Conservation (phyloP, 345 rosid genomes). For the Microcos paniculata region DNA sequence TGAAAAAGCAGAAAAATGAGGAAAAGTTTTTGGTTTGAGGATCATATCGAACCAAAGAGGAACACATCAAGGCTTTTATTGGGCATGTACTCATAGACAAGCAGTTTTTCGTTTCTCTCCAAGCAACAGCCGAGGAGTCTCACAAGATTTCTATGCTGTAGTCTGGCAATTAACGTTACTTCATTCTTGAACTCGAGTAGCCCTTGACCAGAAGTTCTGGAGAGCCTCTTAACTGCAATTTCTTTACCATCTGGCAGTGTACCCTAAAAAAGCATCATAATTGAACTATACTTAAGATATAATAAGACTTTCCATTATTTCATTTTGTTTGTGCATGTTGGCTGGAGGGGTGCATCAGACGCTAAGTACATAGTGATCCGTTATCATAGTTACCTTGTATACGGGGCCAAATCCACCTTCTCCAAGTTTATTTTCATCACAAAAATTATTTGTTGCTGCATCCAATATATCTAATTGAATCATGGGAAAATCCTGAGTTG, state of each 20-base stretch:
- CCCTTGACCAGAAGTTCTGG: constrained; percentile 5
- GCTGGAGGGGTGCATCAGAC: too few species aligned
- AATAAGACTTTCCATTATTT: too few species aligned
- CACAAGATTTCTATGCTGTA: constrained; percentile 38
- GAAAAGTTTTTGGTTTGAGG: background rate
- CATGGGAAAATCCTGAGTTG: constrained; percentile 23
- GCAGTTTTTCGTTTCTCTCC: constrained; percentile 38
- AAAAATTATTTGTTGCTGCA: constrained; percentile 30
- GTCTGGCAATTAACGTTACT: background rate
- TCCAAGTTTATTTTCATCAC: constrained; percentile 37
- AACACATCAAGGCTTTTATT: constrained; percentile 14
- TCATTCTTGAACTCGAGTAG: constrained; percentile 13
- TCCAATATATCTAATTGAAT: constrained; percentile 20
- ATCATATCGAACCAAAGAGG: constrained; percentile 1
- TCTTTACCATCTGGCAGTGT: background rate
- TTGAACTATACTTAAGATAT: too few species aligned
- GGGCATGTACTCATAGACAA: constrained; percentile 39
- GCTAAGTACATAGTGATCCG: too few species aligned
- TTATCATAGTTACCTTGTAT: constrained; percentile 31
- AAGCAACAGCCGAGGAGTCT: constrained; percentile 39
- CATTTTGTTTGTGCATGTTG: too few species aligned
- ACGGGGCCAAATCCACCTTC: constrained; percentile 55
- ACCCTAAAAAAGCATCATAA: background rate
- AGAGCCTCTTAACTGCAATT: constrained; percentile 14
- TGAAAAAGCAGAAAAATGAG: background rate